Percentiles rank a stretch among this genome's conserved stretches.
These are phyloP conservation scores for Hymenochaete sp. DNA, from an alignment of 1,284 basidiomycete genomes.

Conservation along the genomic window DNA sequence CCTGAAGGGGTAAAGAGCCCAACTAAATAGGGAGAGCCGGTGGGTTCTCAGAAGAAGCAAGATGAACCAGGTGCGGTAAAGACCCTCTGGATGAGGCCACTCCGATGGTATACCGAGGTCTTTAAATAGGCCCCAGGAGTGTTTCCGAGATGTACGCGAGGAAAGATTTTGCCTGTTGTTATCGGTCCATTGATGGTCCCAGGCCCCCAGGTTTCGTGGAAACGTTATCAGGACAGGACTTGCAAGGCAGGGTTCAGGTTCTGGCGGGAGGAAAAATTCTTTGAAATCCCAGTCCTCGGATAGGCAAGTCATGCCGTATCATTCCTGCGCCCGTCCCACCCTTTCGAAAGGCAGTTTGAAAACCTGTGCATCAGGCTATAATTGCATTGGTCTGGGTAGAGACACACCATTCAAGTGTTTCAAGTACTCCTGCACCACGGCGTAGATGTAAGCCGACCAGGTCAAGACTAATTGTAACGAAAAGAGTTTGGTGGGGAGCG, in stretches of 20 bases:
- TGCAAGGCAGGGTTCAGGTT: constrained; percentile 8
- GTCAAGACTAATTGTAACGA: no score
- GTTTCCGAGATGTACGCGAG: constrained; percentile 17
- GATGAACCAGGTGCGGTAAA: constrained; percentile 7
- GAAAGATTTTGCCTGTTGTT: constrained; percentile 10
- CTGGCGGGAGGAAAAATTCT: not conserved
- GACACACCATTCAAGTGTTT: not conserved
- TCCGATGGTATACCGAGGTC: constrained; percentile 18
- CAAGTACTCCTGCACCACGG: not conserved
- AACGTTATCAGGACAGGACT: constrained; percentile 7
- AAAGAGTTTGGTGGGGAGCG: no score
- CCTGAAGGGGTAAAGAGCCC: constrained; percentile 10
- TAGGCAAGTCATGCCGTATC: no score
- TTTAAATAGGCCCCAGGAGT: constrained; percentile 10
- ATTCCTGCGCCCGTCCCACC: no score
- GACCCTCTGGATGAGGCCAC: constrained; percentile 10
- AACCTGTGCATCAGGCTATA: not conserved
- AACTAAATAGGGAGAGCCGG: not conserved
- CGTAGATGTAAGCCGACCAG: not conserved
- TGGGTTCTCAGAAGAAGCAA: constrained; percentile 2
- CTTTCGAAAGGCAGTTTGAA: not conserved
- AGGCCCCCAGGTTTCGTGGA: constrained; percentile 12
- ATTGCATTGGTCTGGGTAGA: not conserved
- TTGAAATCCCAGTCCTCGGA: not conserved
- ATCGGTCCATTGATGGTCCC: constrained; percentile 13